Conservation (phyloP, 805 yeast species). For the Zygotorulaspora chibaensis region DNA sequence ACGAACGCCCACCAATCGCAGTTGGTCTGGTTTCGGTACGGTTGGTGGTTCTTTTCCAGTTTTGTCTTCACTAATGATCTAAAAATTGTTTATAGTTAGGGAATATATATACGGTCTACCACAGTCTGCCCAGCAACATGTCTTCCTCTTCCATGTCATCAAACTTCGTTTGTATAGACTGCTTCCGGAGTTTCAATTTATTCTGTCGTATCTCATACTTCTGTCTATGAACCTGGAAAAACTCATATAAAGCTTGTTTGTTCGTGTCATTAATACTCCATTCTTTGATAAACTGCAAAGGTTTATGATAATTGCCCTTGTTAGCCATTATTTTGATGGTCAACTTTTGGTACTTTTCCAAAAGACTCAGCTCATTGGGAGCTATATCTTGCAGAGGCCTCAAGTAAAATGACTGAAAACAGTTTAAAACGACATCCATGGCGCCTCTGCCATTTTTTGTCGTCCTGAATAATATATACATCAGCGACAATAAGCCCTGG, state of each 20-base stretch:
- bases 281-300: slow-evolving; percentile 21
- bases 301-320: slow-evolving; percentile 12
- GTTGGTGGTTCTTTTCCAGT: slow-evolving; percentile 75
- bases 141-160: slow-evolving; percentile 30
- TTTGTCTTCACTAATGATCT: slow-evolving; percentile 76
- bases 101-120: slow-evolving; percentile 21
- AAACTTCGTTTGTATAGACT: slow-evolving; percentile 8
- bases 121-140: slow-evolving; percentile 30
- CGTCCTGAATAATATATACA: slow-evolving; percentile 13
- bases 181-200: slow-evolving; percentile 6
- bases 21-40: slow-evolving; percentile 92
- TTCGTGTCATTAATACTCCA: slow-evolving; percentile 19
- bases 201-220: slow-evolving; percentile 6
- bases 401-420: slow-evolving; percentile 10
- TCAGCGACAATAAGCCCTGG: slow-evolving; percentile 14
- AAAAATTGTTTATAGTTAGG: slow-evolving; percentile 12
- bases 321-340: slow-evolving; percentile 18
- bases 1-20: slow-evolving; percentile 77
- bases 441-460: slow-evolving; percentile 21
- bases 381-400: slow-evolving; percentile 8
- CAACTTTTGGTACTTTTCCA: slow-evolving; percentile 22
- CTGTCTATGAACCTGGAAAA: slow-evolving; percentile 10
- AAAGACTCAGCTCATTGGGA: slow-evolving; percentile 9
- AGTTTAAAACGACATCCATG: slow-evolving; percentile 13
- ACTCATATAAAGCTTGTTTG: slow-evolving; percentile 12